A percentile compares a stretch with the other conserved stretches of the same genome.
Conservation (phyloP, 768 basidiomycete genomes). For the Leccinum subtestaceum region DNA sequence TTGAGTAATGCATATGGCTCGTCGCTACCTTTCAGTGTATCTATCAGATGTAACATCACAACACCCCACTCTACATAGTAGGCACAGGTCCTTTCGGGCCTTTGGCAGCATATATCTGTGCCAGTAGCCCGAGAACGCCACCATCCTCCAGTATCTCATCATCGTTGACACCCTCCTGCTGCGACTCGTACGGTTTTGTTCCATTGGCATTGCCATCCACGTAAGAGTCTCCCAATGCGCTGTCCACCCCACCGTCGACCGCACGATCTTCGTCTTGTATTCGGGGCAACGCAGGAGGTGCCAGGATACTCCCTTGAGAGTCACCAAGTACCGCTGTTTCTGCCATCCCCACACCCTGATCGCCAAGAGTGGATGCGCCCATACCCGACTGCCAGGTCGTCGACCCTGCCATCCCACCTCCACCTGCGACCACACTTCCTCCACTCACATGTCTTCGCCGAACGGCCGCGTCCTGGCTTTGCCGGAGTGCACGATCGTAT, state of each 20-base stretch:
- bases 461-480: constrained; percentile 58
- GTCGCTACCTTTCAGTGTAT: neutral
- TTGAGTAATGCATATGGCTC: constrained; percentile 1
- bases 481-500: constrained; percentile 71
- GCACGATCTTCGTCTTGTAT: constrained; percentile 48
- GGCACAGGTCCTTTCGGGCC: constrained; percentile 45
- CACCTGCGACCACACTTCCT: constrained; percentile 34
- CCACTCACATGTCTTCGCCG: constrained; percentile 37
- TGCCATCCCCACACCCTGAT: constrained; percentile 48
- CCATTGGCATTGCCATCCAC: constrained; percentile 59
- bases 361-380: constrained; percentile 42
- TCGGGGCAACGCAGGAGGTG: constrained; percentile 8
- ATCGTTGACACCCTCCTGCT: constrained; percentile 52
- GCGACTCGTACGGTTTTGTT: constrained; percentile 34
- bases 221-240: constrained; percentile 65
- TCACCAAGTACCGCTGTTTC: constrained; percentile 75
- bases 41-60: neutral
- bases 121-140: constrained; percentile 80
- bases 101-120: constrained; percentile 77
- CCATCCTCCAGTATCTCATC: constrained; percentile 72
- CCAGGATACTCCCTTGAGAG: constrained; percentile 57
- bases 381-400: constrained; percentile 43
- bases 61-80: constrained; percentile 34
- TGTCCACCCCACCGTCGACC: constrained; percentile 54
- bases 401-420: constrained; percentile 49